Evolutionary conservation across 306 rosid genomes (phyloP).

Genomic region (Datisca glomerata): DNA sequence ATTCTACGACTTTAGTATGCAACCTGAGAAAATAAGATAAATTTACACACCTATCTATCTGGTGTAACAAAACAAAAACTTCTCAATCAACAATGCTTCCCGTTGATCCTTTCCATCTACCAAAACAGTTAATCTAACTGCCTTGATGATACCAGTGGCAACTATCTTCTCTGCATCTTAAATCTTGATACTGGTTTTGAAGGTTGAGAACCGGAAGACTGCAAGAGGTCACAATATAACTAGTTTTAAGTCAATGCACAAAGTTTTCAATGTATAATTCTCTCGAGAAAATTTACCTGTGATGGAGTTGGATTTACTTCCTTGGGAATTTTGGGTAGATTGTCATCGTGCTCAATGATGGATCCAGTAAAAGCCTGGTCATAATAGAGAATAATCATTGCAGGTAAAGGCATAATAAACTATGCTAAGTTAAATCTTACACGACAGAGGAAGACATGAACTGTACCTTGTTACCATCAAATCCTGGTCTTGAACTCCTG

Average conservation of each 20-base stretch:
- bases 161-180: constrained; percentile 76
- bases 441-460: neutral
- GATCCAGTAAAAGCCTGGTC: constrained; percentile 84
- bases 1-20: too few species aligned
- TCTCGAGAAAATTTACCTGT: constrained; percentile 27
- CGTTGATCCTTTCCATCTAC: too few species aligned
- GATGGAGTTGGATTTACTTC: constrained; percentile 28
- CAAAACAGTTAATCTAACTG: too few species aligned
- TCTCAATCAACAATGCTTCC: too few species aligned
- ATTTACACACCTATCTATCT: too few species aligned
- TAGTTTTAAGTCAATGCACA: constrained; percentile 5
- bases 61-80: too few species aligned
- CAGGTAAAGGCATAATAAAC: neutral
- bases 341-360: constrained; percentile 48
- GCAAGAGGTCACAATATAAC: constrained; percentile 15
- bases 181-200: constrained; percentile 81
- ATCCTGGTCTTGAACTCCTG: constrained; percentile 31
- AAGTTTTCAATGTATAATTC: too few species aligned
- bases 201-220: constrained; percentile 47
- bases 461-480: constrained; percentile 46
- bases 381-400: constrained; percentile 3
- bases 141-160: neutral
- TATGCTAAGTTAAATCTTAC: neutral
- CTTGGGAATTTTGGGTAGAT: constrained; percentile 22
- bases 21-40: too few species aligned